Evolutionary conservation across 1,284 basidiomycete species (phyloP), one percentile per base, ranked within the genome.

Genomic region (Coniferiporia sulphurascens): DNA sequence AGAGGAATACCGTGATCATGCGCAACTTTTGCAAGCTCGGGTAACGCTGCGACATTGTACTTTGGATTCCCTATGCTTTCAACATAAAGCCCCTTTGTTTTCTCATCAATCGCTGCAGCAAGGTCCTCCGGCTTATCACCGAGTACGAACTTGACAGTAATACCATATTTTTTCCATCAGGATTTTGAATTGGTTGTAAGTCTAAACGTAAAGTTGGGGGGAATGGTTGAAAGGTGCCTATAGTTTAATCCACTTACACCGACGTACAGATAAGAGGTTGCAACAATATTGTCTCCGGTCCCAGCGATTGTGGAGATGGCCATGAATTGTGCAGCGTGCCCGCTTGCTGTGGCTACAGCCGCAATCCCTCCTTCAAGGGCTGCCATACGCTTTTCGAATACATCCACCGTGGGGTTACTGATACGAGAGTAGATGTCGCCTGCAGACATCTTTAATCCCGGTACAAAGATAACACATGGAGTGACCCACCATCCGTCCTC

Each of bases 101-200:
- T 85, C 19, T 85, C 83, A 66, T 92, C 87, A 64, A 93, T 91
- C 21, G 84, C 89, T 4, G 83, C 83, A 0, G 77, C 84, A 69
- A 91, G 89, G 0, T 78, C 82, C 58, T 82, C 82, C 1, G 91
- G 82, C 41, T 81, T 77, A 49, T 79, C 76, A 19, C 79, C 80
- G 1, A 79, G 73, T 61, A 94, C 87, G 68, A 91, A 93, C 72
- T 92, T 92, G 66, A 87, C 85, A 2, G 76, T 76, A 63, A 95
- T 92, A 38, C 87, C 88, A 65, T 82, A 89, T 65, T 88, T 86
- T 70, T 89, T 89, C n/a, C 72, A 91, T 80, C 34, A 83, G 86
- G 27, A 91, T 90, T 79, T 93, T 94, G 77, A 95, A 87, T 70
- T 94, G 92, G 68, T 95, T 95, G 77, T 89, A 94, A 4, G 89